These are phyloP conservation scores for Teratosphaeria viscida DNA, from an alignment of 2,329 filamentous ascomycete species.

Conservation along the genomic window DNA sequence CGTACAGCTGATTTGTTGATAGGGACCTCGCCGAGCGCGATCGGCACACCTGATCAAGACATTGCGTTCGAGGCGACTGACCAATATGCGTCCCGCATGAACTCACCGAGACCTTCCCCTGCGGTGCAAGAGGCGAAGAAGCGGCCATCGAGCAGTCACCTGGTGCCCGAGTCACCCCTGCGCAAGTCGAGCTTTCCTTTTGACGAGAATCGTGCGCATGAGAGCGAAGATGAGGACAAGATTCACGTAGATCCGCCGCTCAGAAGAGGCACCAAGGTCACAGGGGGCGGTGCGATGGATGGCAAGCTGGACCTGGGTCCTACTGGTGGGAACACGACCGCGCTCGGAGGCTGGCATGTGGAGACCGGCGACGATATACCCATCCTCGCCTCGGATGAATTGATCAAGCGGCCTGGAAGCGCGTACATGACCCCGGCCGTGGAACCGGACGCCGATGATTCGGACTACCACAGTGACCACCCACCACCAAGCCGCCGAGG, in stretches of 20 bases:
- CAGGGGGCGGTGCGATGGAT: slow-evolving; percentile 42
- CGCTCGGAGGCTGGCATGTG: slow-evolving; percentile 42
- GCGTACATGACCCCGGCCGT: slow-evolving; percentile 71
- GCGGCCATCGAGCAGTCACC: slow-evolving; percentile 25
- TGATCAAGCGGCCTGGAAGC: slow-evolving; percentile 59
- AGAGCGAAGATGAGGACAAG: slow-evolving; percentile 47
- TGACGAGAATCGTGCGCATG: slow-evolving; percentile 31
- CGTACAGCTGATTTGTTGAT: neutral
- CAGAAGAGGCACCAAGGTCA: slow-evolving; percentile 33
- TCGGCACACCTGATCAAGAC: slow-evolving; percentile 78
- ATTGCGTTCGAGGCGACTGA: slow-evolving; percentile 81
- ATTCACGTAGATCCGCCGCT: slow-evolving; percentile 69
- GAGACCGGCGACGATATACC: slow-evolving; percentile 59
- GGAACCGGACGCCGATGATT: slow-evolving; percentile 49
- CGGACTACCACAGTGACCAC: slow-evolving; percentile 40
- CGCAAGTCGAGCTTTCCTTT: slow-evolving; percentile 38
- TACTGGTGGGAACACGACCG: slow-evolving; percentile 34
- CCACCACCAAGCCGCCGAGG: slow-evolving; percentile 36
- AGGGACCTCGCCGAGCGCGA: slow-evolving; percentile 55
- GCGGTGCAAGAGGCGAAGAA: slow-evolving; percentile 22
- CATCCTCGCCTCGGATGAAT: slow-evolving; percentile 81
- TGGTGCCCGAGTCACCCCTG: slow-evolving; percentile 32
- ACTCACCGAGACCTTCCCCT: slow-evolving; percentile 50
- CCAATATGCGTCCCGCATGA: slow-evolving; percentile 67
- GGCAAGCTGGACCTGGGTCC: slow-evolving; percentile 42